phyloP scores from a whole-genome alignment of 352 stramenopile species.

The Globisporangium mamillatum region DNA sequence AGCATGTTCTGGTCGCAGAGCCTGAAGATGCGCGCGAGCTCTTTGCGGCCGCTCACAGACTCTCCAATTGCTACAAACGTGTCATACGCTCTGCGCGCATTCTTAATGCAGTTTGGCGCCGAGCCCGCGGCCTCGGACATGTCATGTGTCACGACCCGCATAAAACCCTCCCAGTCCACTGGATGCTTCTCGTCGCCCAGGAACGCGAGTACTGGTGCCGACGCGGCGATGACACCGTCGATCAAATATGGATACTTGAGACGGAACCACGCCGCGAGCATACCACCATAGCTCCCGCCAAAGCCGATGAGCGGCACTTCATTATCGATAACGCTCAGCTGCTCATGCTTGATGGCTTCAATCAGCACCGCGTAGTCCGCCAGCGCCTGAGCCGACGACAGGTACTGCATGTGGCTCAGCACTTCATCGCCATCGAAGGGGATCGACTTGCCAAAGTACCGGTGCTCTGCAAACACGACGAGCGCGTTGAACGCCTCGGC shows the following conservation, averaged over 20 bases:
- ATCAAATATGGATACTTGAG: slow-evolving; percentile 77
- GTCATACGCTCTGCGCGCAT: slow-evolving; percentile 82
- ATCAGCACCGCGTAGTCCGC: slow-evolving; percentile 71
- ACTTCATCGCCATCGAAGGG: slow-evolving; percentile 45
- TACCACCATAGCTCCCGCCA: slow-evolving; percentile 76
- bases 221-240: slow-evolving; percentile 59
- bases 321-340: slow-evolving; percentile 20
- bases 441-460: slow-evolving; percentile 74
- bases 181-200: slow-evolving; percentile 35
- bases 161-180: slow-evolving; percentile 42
- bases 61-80: slow-evolving; percentile 68
- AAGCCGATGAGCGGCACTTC: slow-evolving; percentile 67
- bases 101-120: slow-evolving; percentile 32
- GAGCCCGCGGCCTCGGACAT: slow-evolving; percentile 35
- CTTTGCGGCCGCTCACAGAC: slow-evolving; percentile 17
- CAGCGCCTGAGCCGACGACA: slow-evolving; percentile 81
- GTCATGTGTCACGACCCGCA: slow-evolving; percentile 39
- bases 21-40: slow-evolving; percentile 27
- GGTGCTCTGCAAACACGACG: slow-evolving; percentile 73
- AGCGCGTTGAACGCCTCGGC: slow-evolving; percentile 25
- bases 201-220: slow-evolving; percentile 63
- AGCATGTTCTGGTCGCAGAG: slow-evolving; percentile 30
- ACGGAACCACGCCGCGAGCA: slow-evolving; percentile 68
- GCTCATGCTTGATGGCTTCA: slow-evolving; percentile 34
- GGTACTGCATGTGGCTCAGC: slow-evolving; percentile 58